Evolutionary conservation across 2,329 filamentous ascomycete genomes (phyloP).

Genomic region (Fusarium poae): DNA sequence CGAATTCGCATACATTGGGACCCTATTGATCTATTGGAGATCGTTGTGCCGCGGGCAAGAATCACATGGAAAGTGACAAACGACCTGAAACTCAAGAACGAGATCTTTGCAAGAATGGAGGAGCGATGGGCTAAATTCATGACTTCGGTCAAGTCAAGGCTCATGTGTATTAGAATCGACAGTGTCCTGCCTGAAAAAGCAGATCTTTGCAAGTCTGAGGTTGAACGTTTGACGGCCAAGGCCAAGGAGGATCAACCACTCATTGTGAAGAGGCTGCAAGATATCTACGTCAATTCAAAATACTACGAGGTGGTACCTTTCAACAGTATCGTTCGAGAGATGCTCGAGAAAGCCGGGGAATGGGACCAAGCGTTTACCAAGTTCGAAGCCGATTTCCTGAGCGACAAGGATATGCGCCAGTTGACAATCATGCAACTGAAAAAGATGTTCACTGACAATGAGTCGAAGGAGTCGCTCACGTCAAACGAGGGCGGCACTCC

Average conservation of each 20-base stretch:
- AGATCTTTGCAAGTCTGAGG: constrained; percentile 83
- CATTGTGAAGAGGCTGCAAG: constrained; percentile 82
- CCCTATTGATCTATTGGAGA: constrained; percentile 90
- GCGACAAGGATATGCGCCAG: constrained; percentile 94
- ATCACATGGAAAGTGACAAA: constrained; percentile 99
- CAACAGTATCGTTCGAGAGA: constrained; percentile 87
- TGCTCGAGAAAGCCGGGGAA: constrained; percentile 91
- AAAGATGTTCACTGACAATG: constrained; percentile 94
- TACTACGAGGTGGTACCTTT: constrained; percentile 98
- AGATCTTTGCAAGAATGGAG: constrained; percentile 85
- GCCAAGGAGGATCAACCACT: constrained; percentile 85
- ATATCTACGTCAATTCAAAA: constrained; percentile 91
- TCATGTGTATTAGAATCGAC: constrained; percentile 91
- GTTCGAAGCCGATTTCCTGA: constrained; percentile 93
- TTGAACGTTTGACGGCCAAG: constrained; percentile 81
- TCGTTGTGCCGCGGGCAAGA: constrained; percentile 88
- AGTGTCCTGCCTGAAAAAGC: constrained; percentile 89
- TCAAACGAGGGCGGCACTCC: constrained; percentile 76
- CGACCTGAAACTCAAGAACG: constrained; percentile 92
- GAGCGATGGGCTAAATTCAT: constrained; percentile 89
- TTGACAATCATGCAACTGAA: constrained; percentile 92
- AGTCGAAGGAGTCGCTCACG: constrained; percentile 80
- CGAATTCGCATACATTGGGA: constrained; percentile 93
- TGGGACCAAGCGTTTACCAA: constrained; percentile 93
- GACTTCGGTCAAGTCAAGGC: constrained; percentile 82